phyloP scores from a whole-genome alignment of 176 grass and related monocot genomes.

The Triticum monococcum region DNA sequence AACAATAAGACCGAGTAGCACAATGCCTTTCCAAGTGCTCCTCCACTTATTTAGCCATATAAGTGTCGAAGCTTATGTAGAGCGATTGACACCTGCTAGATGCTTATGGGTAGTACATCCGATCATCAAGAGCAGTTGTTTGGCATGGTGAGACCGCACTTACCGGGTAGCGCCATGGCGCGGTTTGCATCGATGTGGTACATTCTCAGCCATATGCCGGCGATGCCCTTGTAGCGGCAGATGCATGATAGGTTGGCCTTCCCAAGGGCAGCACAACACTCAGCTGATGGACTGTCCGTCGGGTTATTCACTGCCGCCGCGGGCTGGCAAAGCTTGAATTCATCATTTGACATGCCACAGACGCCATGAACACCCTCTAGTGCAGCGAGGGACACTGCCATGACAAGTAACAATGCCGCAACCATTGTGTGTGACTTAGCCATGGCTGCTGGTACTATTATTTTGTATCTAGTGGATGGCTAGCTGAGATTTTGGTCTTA shows the following conservation, averaged over 20 bases:
- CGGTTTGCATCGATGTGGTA: constrained; percentile 58
- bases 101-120: background rate
- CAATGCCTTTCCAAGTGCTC: background rate
- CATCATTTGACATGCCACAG: constrained; percentile 45
- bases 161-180: constrained; percentile 48
- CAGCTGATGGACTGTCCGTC: constrained; percentile 18
- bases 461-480: background rate
- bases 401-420: background rate
- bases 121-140: background rate
- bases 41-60: background rate
- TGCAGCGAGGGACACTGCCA: background rate
- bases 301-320: constrained; percentile 37
- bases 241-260: constrained; percentile 53
- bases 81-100: background rate
- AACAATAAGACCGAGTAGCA: background rate
- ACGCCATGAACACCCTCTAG: constrained; percentile 21
- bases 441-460: background rate
- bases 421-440: background rate
- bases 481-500: background rate
- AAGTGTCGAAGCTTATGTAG: background rate
- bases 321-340: constrained; percentile 44
- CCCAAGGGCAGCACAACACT: constrained; percentile 50
- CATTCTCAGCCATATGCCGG: constrained; percentile 41
- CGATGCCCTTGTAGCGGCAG: constrained; percentile 55
- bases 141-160: constrained; percentile 22